Percentiles rank a stretch among this genome's conserved stretches.
These are phyloP conservation scores for Trypanosoma theileri DNA, from an alignment of 208 protist species.

Conservation along the genomic window DNA sequence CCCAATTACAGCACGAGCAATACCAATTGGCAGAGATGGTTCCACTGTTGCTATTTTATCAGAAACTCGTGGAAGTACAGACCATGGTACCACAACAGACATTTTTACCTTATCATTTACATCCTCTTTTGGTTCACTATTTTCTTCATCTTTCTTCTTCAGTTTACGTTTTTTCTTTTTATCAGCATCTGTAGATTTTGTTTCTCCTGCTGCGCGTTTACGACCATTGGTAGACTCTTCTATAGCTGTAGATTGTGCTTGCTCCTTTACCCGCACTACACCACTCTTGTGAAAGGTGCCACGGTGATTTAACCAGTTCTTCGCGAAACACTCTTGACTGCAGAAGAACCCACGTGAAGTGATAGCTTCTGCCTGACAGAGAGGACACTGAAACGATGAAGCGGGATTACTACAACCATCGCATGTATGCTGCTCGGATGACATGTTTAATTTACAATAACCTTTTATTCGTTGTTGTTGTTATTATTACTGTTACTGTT, in stretches of 20 bases:
- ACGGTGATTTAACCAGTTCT: slow-evolving; percentile 76
- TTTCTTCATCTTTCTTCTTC: background rate
- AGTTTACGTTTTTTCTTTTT: slow-evolving; percentile 32
- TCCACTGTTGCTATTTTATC: slow-evolving; percentile 6
- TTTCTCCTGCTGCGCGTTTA: slow-evolving; percentile 8
- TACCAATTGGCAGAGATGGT: slow-evolving; percentile 35
- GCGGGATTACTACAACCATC: slow-evolving; percentile 56
- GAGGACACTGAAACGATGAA: slow-evolving; percentile 74
- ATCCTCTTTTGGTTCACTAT: background rate
- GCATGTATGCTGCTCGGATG: slow-evolving; percentile 27
- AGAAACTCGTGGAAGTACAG: slow-evolving; percentile 29
- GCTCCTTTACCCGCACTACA: slow-evolving; percentile 54
- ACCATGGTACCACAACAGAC: slow-evolving; percentile 34
- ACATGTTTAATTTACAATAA: background rate
- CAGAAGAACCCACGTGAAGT: slow-evolving; percentile 81
- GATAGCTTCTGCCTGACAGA: slow-evolving; percentile 72
- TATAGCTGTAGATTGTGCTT: background rate
- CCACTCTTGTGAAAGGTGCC: slow-evolving; percentile 66
- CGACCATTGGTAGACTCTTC: slow-evolving; percentile 11
- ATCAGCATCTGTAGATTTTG: slow-evolving; percentile 1
- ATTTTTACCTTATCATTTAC: slow-evolving; percentile 3
- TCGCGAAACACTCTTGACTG: slow-evolving; percentile 78
- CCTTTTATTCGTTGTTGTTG: too few species aligned
- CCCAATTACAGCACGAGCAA: slow-evolving; percentile 45
- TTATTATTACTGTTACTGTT: background rate